Base-by-base conservation (phyloP, 257 asterid species). In the Solanum tacnaense region DNA sequence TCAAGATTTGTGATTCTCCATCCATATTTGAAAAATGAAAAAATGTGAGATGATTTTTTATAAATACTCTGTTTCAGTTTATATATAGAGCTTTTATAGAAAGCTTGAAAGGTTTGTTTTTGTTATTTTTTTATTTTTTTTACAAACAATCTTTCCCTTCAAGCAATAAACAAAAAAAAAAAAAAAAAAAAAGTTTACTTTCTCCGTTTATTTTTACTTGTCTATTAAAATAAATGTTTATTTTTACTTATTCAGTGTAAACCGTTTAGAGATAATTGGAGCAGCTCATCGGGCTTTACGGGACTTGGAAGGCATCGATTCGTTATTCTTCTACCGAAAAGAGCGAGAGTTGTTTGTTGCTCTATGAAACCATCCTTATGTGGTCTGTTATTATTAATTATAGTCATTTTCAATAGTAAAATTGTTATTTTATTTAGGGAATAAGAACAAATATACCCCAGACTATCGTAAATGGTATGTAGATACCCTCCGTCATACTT, bases 1-100 rank as follows among this genome's bases (percentile, higher is more conserved):
- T 58, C 35, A 81, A 75, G 27, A 35, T 35, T 52, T 58, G 89
- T 18, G 88, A 82, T 86, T 71, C 90, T 62, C 31, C 84, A 35
- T 67, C 89, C 4, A 46, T 84, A 4, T 70, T 29, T 56, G 10
- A 56, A 56, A 20, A 3, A 2, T 6, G 23, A 25, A 32, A 29
- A 56, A 13, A 6, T 70, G 23, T 70, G 75, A 36, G 9, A 67
- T 39, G 52, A 58, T 12, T 83, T 23, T 1, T 32, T 9, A 39
- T 27, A 56, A 29, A 35, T 84, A 1, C 32, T 21, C 3, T 84
- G 20, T 84, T 62, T n/a, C 36, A 7, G 25, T 84, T 6, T 84
- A 60, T 60, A 60, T 67, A 13, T 3, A 68, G 27, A n/a, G 27
- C 23, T 58, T 7, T 21, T 35, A 34, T n/a, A 35, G 25, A 41